Conservation (phyloP, 371 early-diverging fungal genomes). For the Entomophthora muscae region DNA sequence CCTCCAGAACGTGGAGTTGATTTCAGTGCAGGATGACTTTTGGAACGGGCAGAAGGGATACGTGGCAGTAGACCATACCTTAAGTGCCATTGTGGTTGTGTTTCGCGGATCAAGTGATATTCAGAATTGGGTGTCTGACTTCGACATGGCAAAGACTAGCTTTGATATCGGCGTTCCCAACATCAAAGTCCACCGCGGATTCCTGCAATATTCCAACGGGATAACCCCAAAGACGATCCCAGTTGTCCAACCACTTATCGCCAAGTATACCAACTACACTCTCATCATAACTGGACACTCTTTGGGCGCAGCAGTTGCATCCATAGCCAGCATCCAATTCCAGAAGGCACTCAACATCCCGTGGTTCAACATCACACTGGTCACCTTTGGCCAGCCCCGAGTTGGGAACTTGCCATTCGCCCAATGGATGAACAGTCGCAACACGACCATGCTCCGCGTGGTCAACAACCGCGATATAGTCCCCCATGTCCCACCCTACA, state of each 20-base stretch:
- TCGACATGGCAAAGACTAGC: neutral
- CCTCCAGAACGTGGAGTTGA: neutral
- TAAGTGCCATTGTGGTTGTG: neutral
- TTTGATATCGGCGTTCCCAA: neutral
- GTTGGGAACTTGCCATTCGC: too few relatives aligned
- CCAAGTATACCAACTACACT: too few relatives aligned
- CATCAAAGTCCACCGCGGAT: neutral
- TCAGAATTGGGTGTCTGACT: neutral
- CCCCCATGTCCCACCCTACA: neutral
- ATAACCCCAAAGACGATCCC: too few relatives aligned
- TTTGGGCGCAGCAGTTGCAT: too few relatives aligned
- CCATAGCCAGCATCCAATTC: too few relatives aligned
- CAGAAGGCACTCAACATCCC: too few relatives aligned
- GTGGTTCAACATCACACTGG: neutral
- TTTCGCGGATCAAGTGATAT: neutral
- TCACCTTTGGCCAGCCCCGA: conserved; percentile 3
- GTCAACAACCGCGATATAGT: neutral
- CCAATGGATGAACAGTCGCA: neutral
- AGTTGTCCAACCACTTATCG: too few relatives aligned
- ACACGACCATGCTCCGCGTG: neutral
- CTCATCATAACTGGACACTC: too few relatives aligned
- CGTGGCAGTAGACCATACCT: neutral
- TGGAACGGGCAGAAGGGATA: neutral
- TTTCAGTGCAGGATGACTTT: neutral
- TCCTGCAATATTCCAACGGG: too few relatives aligned